Evolutionary conservation across 768 basidiomycete genomes (phyloP).

Genomic region (Pisolithus microcarpus): DNA sequence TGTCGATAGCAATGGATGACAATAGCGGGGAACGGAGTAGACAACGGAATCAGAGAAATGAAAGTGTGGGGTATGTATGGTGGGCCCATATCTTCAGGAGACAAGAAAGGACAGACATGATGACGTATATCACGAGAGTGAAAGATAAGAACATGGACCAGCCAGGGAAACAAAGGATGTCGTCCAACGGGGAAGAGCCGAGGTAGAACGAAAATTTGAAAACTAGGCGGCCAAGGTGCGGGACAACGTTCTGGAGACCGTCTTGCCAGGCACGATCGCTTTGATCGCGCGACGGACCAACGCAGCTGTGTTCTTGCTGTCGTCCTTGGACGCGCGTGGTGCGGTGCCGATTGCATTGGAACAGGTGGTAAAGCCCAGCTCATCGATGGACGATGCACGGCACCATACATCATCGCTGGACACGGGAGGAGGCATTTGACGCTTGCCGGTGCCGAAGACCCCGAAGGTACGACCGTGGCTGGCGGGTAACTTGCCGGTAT

Average conservation of each 20-base stretch:
- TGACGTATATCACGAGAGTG: slow-evolving; percentile 12
- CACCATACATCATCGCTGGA: slow-evolving; percentile 54
- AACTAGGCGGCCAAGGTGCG: slow-evolving; percentile 26
- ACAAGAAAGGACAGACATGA: slow-evolving; percentile 10
- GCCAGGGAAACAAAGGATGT: not conserved
- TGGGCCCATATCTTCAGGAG: slow-evolving; percentile 4
- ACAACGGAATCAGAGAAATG: slow-evolving; percentile 22
- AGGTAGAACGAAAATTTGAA: slow-evolving; percentile 8
- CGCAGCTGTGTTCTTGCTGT: slow-evolving; percentile 39
- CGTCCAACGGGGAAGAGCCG: slow-evolving; percentile 11
- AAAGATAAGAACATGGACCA: slow-evolving; percentile 2
- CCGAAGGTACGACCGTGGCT: slow-evolving; percentile 20
- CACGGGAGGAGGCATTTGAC: slow-evolving; percentile 64
- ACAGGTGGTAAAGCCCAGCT: slow-evolving; percentile 50
- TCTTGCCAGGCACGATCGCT: slow-evolving; percentile 65
- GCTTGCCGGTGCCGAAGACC: slow-evolving; percentile 31
- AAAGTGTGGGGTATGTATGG: slow-evolving; percentile 6
- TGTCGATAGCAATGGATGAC: slow-evolving; percentile 30
- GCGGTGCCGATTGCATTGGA: slow-evolving; percentile 20
- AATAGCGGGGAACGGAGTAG: slow-evolving; percentile 26
- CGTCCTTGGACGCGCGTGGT: slow-evolving; percentile 35
- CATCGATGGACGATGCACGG: slow-evolving; percentile 50
- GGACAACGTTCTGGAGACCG: slow-evolving; percentile 44
- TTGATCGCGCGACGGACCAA: slow-evolving; percentile 68
- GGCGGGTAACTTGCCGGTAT: slow-evolving; percentile 11